These are phyloP conservation scores for Leishmania tarentolae DNA, from an alignment of 208 protist species.

Conservation along the genomic window DNA sequence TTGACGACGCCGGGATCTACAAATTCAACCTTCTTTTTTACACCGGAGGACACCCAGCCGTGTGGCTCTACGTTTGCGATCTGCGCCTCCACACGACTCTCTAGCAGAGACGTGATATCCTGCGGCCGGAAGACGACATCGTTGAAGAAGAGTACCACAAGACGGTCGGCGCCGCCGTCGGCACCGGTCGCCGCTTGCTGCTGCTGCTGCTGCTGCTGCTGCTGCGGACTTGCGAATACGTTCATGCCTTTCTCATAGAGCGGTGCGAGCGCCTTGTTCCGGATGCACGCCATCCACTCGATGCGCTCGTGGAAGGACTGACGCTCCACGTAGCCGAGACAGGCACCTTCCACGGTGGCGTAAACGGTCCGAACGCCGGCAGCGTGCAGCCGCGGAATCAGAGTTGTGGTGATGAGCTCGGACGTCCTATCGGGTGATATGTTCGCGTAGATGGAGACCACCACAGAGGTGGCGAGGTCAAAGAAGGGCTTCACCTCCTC, in stretches of 20 bases:
- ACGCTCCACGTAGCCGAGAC: constrained; percentile 43
- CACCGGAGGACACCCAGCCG: constrained; percentile 19
- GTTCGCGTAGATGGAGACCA: constrained; percentile 79
- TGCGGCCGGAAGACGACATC: constrained; percentile 72
- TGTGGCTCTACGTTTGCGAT: constrained; percentile 30
- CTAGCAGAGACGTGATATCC: constrained; percentile 66
- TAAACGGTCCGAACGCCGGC: constrained; percentile 51
- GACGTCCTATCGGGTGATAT: constrained; percentile 36
- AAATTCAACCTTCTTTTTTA: neutral
- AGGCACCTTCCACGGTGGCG: constrained; percentile 50
- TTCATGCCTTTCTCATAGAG: constrained; percentile 61
- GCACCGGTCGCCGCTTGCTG: neutral
- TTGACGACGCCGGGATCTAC: neutral
- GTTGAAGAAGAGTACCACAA: constrained; percentile 84
- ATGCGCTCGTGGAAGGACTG: constrained; percentile 62
- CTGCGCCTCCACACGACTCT: constrained; percentile 44
- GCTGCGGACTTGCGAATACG: constrained; percentile 31
- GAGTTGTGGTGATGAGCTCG: constrained; percentile 39
- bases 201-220: constrained; percentile 10
- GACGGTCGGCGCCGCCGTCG: constrained; percentile 30
- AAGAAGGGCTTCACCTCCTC: constrained; percentile 66
- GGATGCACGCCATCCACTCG: constrained; percentile 84
- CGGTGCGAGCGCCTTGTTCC: constrained; percentile 73
- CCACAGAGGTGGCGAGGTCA: constrained; percentile 47
- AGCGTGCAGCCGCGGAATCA: constrained; percentile 60